phyloP scores from a whole-genome alignment of 495 filamentous ascomycete species.

The Penicillium manginii region DNA sequence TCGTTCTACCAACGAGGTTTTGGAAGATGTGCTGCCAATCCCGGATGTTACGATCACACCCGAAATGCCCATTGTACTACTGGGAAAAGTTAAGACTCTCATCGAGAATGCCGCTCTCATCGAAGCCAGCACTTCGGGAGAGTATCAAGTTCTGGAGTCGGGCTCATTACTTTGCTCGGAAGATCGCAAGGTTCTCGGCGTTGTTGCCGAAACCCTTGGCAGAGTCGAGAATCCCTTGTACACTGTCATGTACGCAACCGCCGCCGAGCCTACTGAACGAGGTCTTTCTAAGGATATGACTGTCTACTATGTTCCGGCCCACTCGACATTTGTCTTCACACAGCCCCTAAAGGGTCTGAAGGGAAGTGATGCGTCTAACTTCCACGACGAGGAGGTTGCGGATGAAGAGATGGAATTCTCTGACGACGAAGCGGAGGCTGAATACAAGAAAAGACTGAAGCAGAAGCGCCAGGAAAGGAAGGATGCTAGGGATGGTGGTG shows the following conservation, averaged over 20 bases:
- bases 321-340: constrained; percentile 83
- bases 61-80: constrained; percentile 71
- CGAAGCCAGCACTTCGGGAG: constrained; percentile 75
- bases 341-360: constrained; percentile 74
- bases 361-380: constrained; percentile 89
- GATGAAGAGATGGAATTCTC: constrained; percentile 92
- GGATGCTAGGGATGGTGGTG: constrained; percentile 38
- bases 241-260: constrained; percentile 68
- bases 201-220: constrained; percentile 79
- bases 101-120: constrained; percentile 79
- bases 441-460: constrained; percentile 73
- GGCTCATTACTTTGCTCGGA: constrained; percentile 84
- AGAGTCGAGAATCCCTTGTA: constrained; percentile 83
- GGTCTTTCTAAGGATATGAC: constrained; percentile 65
- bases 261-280: constrained; percentile 65
- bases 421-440: constrained; percentile 90
- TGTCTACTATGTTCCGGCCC: constrained; percentile 75
- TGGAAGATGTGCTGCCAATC: constrained; percentile 68
- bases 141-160: constrained; percentile 78
- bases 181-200: constrained; percentile 74
- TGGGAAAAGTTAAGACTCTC: constrained; percentile 73
- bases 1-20: constrained; percentile 73
- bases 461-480: constrained; percentile 57
- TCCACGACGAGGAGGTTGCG: constrained; percentile 89
- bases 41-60: constrained; percentile 74